phyloP scores from a whole-genome alignment of 805 yeast species.

The Ogataea paradorogensis region DNA sequence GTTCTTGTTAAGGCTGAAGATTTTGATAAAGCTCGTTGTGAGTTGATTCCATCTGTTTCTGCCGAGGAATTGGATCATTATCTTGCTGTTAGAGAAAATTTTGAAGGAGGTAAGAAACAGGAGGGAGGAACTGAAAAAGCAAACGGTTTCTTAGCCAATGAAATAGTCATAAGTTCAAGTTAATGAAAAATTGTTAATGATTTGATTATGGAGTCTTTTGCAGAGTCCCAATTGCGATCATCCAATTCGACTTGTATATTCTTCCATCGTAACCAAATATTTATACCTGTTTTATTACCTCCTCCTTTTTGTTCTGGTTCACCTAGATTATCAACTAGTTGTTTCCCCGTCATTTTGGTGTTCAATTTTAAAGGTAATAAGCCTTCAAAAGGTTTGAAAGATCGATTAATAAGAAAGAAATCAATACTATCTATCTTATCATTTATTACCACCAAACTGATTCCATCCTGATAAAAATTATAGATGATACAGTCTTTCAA shows the following conservation, averaged over 20 bases:
- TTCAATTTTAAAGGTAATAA: constrained; percentile 23
- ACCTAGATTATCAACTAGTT: constrained; percentile 33
- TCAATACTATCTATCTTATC: constrained; percentile 34
- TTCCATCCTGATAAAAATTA: constrained; percentile 24
- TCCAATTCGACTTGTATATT: constrained; percentile 35
- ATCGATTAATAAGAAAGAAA: constrained; percentile 28
- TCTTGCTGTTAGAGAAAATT: constrained; percentile 69
- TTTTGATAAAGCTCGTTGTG: constrained; percentile 70
- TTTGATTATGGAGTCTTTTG: constrained; percentile 28
- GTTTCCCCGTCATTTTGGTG: constrained; percentile 25
- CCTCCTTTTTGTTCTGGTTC: constrained; percentile 44
- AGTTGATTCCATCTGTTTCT: constrained; percentile 81
- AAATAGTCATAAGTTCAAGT: not conserved
- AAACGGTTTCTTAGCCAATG: not conserved
- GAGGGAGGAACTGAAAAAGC: not conserved
- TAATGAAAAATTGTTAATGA: constrained; percentile 28
- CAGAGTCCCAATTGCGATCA: constrained; percentile 37
- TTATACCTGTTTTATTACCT: constrained; percentile 32
- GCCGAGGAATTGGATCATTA: constrained; percentile 85
- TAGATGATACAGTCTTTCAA: constrained; percentile 15
- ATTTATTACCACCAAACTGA: constrained; percentile 16
- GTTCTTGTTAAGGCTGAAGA: constrained; percentile 72
- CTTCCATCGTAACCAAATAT: constrained; percentile 41
- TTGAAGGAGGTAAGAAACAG: constrained; percentile 62
- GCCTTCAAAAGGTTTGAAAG: constrained; percentile 13